Evolutionary conservation across 1,284 basidiomycete species (phyloP), one percentile per base, ranked within the genome.

Genomic region (Cryptococcus sp.): DNA sequence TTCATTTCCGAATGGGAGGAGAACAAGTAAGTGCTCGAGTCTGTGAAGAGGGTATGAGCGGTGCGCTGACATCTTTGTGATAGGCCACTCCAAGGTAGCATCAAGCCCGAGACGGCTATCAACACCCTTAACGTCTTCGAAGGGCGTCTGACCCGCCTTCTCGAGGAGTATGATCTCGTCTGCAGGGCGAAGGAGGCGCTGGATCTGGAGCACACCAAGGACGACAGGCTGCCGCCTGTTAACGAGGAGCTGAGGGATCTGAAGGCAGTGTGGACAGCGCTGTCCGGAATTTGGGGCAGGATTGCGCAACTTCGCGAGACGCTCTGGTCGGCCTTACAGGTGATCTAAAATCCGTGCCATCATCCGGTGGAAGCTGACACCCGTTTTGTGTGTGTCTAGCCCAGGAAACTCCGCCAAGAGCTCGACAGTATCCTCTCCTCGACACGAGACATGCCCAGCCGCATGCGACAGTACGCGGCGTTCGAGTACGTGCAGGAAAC

Each of bases 381-480:
- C 42, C 11, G 28, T 33, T 13, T 42, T 4, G 9, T 44, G 9
- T 38, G n/a, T 35, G 28, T 36, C 1, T 24, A 95, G 71, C 90
- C 96, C 18, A 85, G 96, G 67, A 98, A 98, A 78, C 77, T 99
- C 57, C 86, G 96, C 63, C 91, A 95, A 71, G 89, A 93, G 66
- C 86, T 98, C 56, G 96, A 99, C 68, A 85, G 82, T 3, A 81
- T 98, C 52, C 78, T 98, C 52, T 82, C 83, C 24, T 92, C 91
- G 35, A 98, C 94, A 18, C 93, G 94, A 77, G 95, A 98, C 51
- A 95, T 99, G 94, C 96, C 96, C 0, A 96, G 91, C 49, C 84
- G 94, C 55, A 98, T 98, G 96, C 85, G 96, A 58, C 96, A 98
- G 75, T 99, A 98, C 73, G 91, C 93, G 9, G 96, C 96, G 0